phyloP scores from a whole-genome alignment of 768 basidiomycete genomes.

The Lentinus tigrinus region DNA sequence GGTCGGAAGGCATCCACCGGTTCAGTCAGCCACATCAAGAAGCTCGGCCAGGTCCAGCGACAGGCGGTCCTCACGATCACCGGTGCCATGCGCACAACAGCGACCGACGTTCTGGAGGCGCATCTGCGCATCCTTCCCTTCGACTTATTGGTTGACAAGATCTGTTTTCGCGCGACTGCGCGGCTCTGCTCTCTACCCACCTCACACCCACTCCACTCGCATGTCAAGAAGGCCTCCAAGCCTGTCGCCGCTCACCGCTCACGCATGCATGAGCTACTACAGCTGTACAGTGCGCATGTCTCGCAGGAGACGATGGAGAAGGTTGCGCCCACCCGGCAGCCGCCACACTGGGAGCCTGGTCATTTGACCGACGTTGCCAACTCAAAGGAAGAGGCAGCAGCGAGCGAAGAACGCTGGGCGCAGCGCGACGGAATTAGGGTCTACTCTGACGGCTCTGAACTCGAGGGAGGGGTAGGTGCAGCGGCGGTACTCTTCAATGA shows the following conservation, averaged over 20 bases:
- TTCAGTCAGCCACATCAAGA: not conserved
- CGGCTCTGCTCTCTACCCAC: conserved; percentile 20
- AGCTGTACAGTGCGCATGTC: conserved; percentile 2
- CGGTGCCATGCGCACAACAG: conserved; percentile 25
- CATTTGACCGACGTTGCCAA: not conserved
- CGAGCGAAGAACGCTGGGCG: not conserved
- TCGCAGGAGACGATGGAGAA: conserved; percentile 16
- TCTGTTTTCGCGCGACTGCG: conserved; percentile 6
- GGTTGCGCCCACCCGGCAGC: conserved; percentile 10
- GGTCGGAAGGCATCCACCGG: not conserved
- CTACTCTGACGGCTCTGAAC: not conserved
- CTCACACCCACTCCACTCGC: conserved; percentile 18
- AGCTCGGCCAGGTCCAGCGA: conserved; percentile 22
- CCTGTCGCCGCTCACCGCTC: conserved; percentile 13
- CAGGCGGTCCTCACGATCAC: conserved; percentile 20
- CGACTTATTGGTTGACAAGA: conserved; percentile 14
- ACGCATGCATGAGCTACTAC: conserved; percentile 22
- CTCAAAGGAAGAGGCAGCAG: conserved; percentile 7
- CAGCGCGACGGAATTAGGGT: not conserved
- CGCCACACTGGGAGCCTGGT: conserved; percentile 6
- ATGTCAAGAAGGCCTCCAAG: conserved; percentile 4
- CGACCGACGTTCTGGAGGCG: conserved; percentile 21
- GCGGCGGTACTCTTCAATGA: conserved; percentile 24
- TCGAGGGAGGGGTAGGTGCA: not conserved
- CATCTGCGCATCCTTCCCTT: conserved; percentile 23